A percentile compares a stretch with the other conserved stretches of the same genome.
Evolutionary conservation across 371 early-diverging fungal species (phyloP).

Genomic region (Saksenaea vasiformis): DNA sequence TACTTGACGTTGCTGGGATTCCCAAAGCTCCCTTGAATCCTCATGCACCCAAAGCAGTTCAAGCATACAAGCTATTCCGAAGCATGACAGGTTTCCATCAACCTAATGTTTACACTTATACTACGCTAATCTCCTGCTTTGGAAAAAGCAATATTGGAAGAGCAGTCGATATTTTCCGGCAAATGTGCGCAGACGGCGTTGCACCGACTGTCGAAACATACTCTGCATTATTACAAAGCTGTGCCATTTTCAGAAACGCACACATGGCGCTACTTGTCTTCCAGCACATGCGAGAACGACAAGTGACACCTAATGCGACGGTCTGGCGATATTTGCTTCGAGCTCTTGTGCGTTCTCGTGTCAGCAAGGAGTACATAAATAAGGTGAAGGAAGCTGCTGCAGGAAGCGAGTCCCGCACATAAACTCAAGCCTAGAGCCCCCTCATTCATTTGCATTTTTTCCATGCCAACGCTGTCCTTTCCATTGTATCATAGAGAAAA

Average conservation of each 20-base stretch:
- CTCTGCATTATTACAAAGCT: conserved; percentile 45
- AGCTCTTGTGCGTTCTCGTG: conserved; percentile 34
- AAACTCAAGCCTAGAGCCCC: neutral
- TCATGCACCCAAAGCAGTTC: conserved; percentile 21
- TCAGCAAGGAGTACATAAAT: conserved; percentile 34
- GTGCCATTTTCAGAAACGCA: conserved; percentile 43
- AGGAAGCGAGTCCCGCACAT: neutral
- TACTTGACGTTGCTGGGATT: conserved; percentile 23
- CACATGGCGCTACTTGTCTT: conserved; percentile 32
- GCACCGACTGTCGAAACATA: conserved; percentile 41
- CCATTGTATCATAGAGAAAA: neutral
- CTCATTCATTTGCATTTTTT: conserved; percentile 4
- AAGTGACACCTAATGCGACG: conserved; percentile 32
- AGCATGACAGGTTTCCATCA: conserved; percentile 40
- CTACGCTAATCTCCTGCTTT: conserved; percentile 50
- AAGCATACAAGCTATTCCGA: conserved; percentile 35
- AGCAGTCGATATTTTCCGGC: conserved; percentile 37
- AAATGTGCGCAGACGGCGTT: conserved; percentile 39
- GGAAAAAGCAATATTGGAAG: conserved; percentile 36
- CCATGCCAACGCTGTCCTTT: neutral
- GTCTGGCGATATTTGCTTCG: conserved; percentile 49
- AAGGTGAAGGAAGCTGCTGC: conserved; percentile 12
- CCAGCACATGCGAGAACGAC: conserved; percentile 38
- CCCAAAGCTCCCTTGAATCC: conserved; percentile 11
- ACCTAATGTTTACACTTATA: conserved; percentile 50